Evolutionary conservation across 768 basidiomycete species (phyloP), one percentile per base, ranked within the genome.

Genomic region (Amanita rimosa): DNA sequence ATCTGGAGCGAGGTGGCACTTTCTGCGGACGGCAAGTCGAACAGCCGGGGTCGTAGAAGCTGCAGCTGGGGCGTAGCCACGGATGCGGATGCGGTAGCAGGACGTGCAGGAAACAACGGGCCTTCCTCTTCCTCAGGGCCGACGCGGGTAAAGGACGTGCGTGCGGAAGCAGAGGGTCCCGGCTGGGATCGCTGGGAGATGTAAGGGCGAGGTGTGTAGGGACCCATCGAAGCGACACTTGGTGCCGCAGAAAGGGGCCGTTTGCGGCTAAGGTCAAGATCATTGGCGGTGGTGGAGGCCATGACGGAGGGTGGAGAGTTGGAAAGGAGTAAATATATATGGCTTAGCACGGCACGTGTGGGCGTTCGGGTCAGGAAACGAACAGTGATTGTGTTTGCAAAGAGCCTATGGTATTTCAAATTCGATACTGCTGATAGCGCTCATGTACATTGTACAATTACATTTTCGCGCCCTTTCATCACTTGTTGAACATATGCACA

Each of bases 81-180:
- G 14, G 48, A 24, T 11, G 48, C 39, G 2, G 36, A 38, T 6
- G 48, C 48, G 5, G 48, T 49, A 7, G 48, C 48, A n/a, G 48
- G 48, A 9, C 48, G 26, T 6, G 48, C 48, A 2, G 48, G 48
- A 17, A 49, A 49, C 11, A 29, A 27, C 3, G 40, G 37, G 7
- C n/a, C 26, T n/a, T 49, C 48, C 19, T 42, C 39, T 13, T 49
- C 48, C 17, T 49, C 48, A 13, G 39, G 13, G 19, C 31, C 48
- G n/a, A 49, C 48, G 6, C 48, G 37, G 26, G 48, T 49, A 22
- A 49, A 49, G 11, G 48, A 49, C 11, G 48, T 49, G 24, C 48
- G 38, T 13, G 38, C 24, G 7, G 48, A 49, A 17, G 41, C 22
- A 4, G 48, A 49, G 3, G 39, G 48, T 3, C 48, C 42, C n/a